phyloP scores from a whole-genome alignment of 2,329 filamentous ascomycete species.

The Ophiostoma populinum region DNA sequence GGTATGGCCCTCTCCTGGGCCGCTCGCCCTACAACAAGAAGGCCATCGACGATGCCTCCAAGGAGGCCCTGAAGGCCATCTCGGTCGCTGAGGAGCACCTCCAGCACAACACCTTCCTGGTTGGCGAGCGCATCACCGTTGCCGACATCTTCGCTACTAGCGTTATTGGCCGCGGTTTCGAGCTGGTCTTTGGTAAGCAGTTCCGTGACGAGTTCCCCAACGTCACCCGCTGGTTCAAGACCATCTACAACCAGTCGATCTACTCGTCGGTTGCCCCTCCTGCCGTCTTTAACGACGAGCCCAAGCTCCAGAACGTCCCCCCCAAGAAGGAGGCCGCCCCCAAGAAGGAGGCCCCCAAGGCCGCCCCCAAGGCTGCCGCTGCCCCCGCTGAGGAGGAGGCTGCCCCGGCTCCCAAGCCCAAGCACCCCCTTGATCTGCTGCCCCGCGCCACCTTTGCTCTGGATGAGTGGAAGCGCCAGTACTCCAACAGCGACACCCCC shows the following conservation, averaged over 20 bases:
- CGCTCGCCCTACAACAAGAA: constrained; percentile 93
- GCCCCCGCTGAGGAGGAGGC: constrained; percentile 33
- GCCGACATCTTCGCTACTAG: constrained; percentile 77
- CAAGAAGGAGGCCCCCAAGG: constrained; percentile 20
- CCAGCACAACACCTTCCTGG: constrained; percentile 84
- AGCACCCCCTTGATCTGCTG: constrained; percentile 86
- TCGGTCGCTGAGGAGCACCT: constrained; percentile 73
- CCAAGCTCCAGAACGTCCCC: constrained; percentile 50
- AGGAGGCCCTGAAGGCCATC: constrained; percentile 50
- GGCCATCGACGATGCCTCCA: constrained; percentile 64
- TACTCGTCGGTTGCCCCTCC: constrained; percentile 66
- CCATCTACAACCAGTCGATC: constrained; percentile 80
- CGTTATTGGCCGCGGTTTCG: constrained; percentile 73
- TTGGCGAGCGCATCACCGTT: constrained; percentile 92
- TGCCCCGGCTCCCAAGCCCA: constrained; percentile 56
- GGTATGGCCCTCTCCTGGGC: constrained; percentile 78
- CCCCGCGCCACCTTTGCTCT: constrained; percentile 64
- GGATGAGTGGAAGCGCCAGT: constrained; percentile 97
- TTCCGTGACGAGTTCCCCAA: constrained; percentile 75
- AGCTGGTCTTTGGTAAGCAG: constrained; percentile 84
- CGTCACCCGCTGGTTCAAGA: constrained; percentile 85
- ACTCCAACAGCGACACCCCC: constrained; percentile 86
- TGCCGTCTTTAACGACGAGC: constrained; percentile 65
- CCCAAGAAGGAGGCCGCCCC: constrained; percentile 56
- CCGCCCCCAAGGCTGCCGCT: constrained; percentile 27